phyloP scores from a whole-genome alignment of 306 rosid genomes.

The Vicia sativa region DNA sequence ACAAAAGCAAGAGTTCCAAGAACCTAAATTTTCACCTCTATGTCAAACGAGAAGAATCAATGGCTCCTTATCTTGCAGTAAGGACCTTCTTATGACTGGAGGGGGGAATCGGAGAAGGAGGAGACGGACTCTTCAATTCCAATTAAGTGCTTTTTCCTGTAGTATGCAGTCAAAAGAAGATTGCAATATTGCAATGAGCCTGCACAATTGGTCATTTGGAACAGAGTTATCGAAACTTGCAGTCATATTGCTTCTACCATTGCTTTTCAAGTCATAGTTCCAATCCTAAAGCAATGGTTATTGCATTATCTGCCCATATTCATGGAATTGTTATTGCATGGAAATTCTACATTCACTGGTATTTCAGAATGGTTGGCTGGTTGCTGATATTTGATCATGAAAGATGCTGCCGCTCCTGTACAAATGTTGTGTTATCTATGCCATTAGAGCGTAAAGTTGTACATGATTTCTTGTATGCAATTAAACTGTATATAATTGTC shows the following conservation, averaged over 20 bases:
- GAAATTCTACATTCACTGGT: conserved; percentile 11
- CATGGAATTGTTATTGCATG: conserved; percentile 10
- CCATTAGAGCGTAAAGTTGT: conserved; percentile 1
- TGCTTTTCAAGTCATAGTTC: conserved; percentile 11
- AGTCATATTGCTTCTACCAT: conserved; percentile 21
- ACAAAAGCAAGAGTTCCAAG: conserved; percentile 25
- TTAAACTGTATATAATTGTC: conserved; percentile 1
- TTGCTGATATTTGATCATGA: conserved; percentile 2
- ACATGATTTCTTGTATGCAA: background rate
- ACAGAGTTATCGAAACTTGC: conserved; percentile 10
- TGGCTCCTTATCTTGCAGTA: conserved; percentile 14
- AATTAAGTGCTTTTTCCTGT: conserved; percentile 9
- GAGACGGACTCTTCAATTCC: conserved; percentile 26
- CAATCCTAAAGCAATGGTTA: conserved; percentile 23
- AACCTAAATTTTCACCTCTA: conserved; percentile 26
- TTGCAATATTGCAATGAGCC: conserved; percentile 23
- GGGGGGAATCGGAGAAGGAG: conserved; percentile 17
- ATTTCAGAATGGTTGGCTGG: conserved; percentile 11
- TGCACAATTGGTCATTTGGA: conserved; percentile 15
- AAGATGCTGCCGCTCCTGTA: conserved; percentile 3
- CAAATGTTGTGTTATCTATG: conserved; percentile 11
- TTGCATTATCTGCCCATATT: conserved; percentile 28
- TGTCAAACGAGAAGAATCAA: conserved; percentile 28
- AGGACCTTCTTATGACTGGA: conserved; percentile 22
- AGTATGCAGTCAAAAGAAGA: conserved; percentile 28